These are phyloP conservation scores for Calycina marina DNA, from an alignment of 2,329 filamentous ascomycete genomes.

Conservation along the genomic window DNA sequence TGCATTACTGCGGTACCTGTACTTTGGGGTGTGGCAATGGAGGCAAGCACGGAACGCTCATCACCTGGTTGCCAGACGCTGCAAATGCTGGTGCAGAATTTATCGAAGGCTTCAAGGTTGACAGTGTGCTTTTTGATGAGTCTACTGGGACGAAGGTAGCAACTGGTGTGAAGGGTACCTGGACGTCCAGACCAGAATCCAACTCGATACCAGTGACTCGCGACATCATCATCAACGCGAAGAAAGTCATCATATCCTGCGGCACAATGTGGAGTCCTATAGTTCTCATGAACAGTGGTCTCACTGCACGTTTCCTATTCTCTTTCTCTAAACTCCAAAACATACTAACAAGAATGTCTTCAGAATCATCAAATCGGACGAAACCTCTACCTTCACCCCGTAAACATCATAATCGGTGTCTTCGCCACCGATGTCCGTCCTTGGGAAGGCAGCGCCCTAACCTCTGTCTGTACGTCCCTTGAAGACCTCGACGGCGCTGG, in stretches of 20 bases:
- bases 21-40: slow-evolving; percentile 46
- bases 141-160: slow-evolving; percentile 36
- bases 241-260: slow-evolving; percentile 64
- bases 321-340: too few species aligned
- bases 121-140: slow-evolving; percentile 54
- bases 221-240: slow-evolving; percentile 59
- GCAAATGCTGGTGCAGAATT: slow-evolving; percentile 64
- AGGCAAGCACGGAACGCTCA: slow-evolving; percentile 66
- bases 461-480: slow-evolving; percentile 59
- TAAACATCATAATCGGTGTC: slow-evolving; percentile 40
- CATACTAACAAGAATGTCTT: slow-evolving; percentile 7
- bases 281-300: slow-evolving; percentile 60
- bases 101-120: slow-evolving; percentile 66
- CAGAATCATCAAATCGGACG: slow-evolving; percentile 65
- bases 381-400: slow-evolving; percentile 73
- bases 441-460: slow-evolving; percentile 62
- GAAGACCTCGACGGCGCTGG: slow-evolving; percentile 69
- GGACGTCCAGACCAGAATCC: slow-evolving; percentile 56
- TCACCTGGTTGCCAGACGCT: slow-evolving; percentile 68
- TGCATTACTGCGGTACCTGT: slow-evolving; percentile 61
- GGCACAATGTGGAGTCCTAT: slow-evolving; percentile 68
- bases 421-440: slow-evolving; percentile 57
- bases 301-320: slow-evolving; percentile 37
- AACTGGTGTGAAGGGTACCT: slow-evolving; percentile 57
- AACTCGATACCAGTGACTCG: slow-evolving; percentile 33